Conservation (phyloP, 805 yeast species). For the Debaryomyces prosopidis region DNA sequence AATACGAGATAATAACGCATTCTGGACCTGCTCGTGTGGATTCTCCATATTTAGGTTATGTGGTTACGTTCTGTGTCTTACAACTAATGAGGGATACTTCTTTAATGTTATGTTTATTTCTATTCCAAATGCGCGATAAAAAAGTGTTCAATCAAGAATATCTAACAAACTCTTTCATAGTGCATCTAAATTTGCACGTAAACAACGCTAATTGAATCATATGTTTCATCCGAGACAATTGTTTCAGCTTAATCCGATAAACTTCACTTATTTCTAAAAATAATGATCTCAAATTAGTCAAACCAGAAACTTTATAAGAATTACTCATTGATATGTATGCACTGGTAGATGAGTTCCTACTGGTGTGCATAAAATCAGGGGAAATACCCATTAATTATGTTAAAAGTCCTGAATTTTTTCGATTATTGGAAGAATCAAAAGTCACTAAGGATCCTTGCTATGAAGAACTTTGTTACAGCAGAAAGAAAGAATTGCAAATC, state of each 20-base stretch:
- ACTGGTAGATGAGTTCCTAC: neutral
- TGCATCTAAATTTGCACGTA: neutral
- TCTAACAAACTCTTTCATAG: too few relatives aligned
- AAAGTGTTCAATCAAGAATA: neutral
- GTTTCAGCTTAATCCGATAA: too few relatives aligned
- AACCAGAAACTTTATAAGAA: too few relatives aligned
- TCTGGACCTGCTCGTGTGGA: slow-evolving; percentile 83
- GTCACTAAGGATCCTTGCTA: slow-evolving; percentile 2
- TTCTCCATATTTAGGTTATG: slow-evolving; percentile 57
- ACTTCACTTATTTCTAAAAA: too few relatives aligned
- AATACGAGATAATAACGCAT: slow-evolving; percentile 72
- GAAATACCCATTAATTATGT: slow-evolving; percentile 6
- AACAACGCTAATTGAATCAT: neutral
- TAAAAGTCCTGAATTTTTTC: slow-evolving; percentile 4
- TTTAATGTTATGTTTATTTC: neutral
- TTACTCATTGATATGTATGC: neutral
- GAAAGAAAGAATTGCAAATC: slow-evolving; percentile 5
- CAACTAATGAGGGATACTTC: too few relatives aligned
- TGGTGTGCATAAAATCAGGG: slow-evolving; percentile 3
- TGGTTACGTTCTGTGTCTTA: too few relatives aligned
- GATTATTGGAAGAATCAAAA: slow-evolving; percentile 1
- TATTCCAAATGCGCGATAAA: neutral
- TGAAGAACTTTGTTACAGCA: slow-evolving; percentile 7
- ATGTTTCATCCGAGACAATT: too few relatives aligned
- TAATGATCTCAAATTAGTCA: too few relatives aligned